Conservation (phyloP, 768 basidiomycete species). For the Xerocomus potaroensis region DNA sequence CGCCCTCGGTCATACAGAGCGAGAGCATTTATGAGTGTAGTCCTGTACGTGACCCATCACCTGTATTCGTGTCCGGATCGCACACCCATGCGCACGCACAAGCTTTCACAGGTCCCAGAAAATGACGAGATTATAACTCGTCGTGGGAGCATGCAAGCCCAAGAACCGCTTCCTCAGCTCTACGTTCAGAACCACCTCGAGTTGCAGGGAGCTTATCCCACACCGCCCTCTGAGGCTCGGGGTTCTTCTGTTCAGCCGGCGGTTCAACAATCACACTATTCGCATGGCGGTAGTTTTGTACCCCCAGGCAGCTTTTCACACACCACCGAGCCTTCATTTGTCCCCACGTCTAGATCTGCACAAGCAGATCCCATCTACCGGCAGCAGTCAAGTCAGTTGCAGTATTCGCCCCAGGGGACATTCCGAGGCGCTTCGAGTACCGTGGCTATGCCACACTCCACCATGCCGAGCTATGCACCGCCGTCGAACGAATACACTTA, state of each 20-base stretch:
- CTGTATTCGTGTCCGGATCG: not conserved
- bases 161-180: conserved; percentile 20
- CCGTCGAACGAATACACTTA: conserved; percentile 22
- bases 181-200: conserved; percentile 19
- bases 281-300: conserved; percentile 12
- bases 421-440: conserved; percentile 12
- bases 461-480: conserved; percentile 15
- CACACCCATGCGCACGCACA: not conserved
- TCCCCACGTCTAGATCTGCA: conserved; percentile 9
- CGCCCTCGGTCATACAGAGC: conserved; percentile 20
- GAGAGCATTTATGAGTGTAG: conserved; percentile 26
- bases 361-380: conserved; percentile 13
- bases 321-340: conserved; percentile 16
- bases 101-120: conserved; percentile 23
- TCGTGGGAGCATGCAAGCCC: conserved; percentile 24
- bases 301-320: conserved; percentile 10
- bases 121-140: conserved; percentile 22
- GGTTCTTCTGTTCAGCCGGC: conserved; percentile 14
- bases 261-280: conserved; percentile 16
- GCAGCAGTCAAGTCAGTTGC: conserved; percentile 11
- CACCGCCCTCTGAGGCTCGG: conserved; percentile 17
- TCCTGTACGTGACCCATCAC: conserved; percentile 14
- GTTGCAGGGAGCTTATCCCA: conserved; percentile 12
- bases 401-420: conserved; percentile 16
- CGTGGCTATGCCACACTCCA: conserved; percentile 13